Conservation (phyloP, 2,329 filamentous ascomycete species). For the Diaporthe citriasiana region DNA sequence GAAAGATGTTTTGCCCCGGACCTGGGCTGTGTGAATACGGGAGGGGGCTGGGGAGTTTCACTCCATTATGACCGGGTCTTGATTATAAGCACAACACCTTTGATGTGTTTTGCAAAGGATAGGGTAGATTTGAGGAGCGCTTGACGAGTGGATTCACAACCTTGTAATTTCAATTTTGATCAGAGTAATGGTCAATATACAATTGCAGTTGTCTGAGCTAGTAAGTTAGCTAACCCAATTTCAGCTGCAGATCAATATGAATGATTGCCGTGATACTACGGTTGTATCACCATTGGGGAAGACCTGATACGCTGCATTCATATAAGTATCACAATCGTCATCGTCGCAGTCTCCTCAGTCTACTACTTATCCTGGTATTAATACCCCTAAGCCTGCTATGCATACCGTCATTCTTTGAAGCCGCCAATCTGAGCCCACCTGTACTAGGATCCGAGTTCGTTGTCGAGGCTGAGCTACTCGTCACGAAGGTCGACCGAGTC, state of each 20-base stretch:
- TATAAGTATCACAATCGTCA: not conserved
- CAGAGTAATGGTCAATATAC: not conserved
- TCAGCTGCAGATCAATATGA: not conserved
- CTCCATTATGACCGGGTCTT: constrained; percentile 11
- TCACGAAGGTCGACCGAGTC: too few relatives aligned
- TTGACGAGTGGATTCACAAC: not conserved
- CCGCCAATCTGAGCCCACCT: not conserved
- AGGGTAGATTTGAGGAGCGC: not conserved
- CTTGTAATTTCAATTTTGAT: not conserved
- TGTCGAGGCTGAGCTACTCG: too few relatives aligned
- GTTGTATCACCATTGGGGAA: not conserved
- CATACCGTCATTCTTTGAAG: not conserved
- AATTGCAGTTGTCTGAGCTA: not conserved
- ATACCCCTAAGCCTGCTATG: not conserved
- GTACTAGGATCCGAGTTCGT: not conserved
- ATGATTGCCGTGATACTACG: not conserved
- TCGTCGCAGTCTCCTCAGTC: not conserved
- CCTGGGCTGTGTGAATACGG: not conserved
- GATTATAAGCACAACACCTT: not conserved
- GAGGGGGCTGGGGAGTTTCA: not conserved
- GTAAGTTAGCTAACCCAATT: not conserved
- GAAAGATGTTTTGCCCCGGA: not conserved
- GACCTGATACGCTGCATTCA: not conserved
- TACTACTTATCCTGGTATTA: not conserved
- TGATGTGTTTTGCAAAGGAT: not conserved